Evolutionary conservation across 1,139 yeast genomes (phyloP).

Genomic region (Yamadazyma triangularis): DNA sequence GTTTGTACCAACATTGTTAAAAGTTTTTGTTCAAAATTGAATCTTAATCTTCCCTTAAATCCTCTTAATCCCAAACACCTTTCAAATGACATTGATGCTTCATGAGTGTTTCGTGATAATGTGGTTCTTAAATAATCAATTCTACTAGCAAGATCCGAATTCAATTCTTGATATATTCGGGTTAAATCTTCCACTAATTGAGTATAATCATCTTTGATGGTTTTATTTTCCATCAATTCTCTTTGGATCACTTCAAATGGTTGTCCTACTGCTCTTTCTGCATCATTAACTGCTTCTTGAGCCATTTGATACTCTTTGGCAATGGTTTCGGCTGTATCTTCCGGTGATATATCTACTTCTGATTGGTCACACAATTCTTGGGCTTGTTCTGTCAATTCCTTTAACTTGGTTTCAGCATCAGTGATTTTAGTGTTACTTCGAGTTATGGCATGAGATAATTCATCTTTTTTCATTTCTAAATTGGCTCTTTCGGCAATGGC

Average conservation of each 20-base stretch:
- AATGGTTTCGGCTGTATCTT: conserved; percentile 35
- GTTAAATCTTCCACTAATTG: conserved; percentile 19
- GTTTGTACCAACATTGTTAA: conserved; percentile 59
- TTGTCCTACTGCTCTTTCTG: conserved; percentile 32
- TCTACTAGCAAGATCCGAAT: conserved; percentile 42
- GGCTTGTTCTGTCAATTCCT: conserved; percentile 18
- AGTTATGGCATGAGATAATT: neutral
- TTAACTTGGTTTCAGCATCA: conserved; percentile 8
- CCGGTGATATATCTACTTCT: conserved; percentile 21
- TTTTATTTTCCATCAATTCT: conserved; percentile 23
- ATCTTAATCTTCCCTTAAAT: conserved; percentile 65
- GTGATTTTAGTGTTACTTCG: neutral
- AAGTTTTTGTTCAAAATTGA: conserved; percentile 51
- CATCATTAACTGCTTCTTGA: conserved; percentile 31
- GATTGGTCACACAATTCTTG: conserved; percentile 27
- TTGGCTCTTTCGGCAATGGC: neutral
- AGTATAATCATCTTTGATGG: conserved; percentile 26
- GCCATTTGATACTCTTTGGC: conserved; percentile 29
- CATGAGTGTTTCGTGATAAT: conserved; percentile 26
- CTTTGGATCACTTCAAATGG: conserved; percentile 35
- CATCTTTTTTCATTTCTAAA: neutral
- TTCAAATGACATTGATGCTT: conserved; percentile 46
- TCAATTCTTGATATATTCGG: conserved; percentile 20
- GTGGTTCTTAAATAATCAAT: conserved; percentile 47
- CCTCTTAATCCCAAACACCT: conserved; percentile 63